Percentiles rank a stretch among this genome's conserved stretches.
phyloP scores from a whole-genome alignment of 305 asterid genomes.

The Solanum hybrid region DNA sequence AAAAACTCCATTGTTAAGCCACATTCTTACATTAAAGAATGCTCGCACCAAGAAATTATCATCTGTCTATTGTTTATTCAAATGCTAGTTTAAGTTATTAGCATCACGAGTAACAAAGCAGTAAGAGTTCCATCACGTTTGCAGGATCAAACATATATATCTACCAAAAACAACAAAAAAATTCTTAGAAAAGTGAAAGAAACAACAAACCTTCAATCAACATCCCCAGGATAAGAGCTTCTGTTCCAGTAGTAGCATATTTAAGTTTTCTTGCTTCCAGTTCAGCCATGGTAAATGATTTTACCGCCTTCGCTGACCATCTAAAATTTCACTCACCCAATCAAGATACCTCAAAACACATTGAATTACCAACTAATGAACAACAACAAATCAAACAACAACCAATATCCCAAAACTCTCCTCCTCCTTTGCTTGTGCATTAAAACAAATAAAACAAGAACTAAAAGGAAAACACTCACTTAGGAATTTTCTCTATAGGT shows the following conservation, averaged over 20 bases:
- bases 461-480: slow-evolving; percentile 31
- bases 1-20: not conserved
- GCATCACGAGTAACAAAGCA: not conserved
- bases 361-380: slow-evolving; percentile 8
- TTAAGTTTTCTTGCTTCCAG: slow-evolving; percentile 61
- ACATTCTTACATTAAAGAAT: not conserved
- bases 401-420: not conserved
- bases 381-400: slow-evolving; percentile 7
- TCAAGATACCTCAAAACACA: slow-evolving; percentile 20
- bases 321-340: slow-evolving; percentile 30
- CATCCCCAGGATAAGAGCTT: slow-evolving; percentile 57
- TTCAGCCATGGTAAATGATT: slow-evolving; percentile 54
- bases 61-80: not conserved
- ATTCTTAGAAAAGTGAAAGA: not conserved
- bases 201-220: slow-evolving; percentile 41
- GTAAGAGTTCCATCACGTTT: not conserved
- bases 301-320: slow-evolving; percentile 63
- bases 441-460: not conserved
- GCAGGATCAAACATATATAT: not conserved
- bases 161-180: not conserved
- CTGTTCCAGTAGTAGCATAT: slow-evolving; percentile 44
- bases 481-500: slow-evolving; percentile 38
- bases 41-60: not conserved
- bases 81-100: not conserved
- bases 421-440: not conserved